phyloP scores from a whole-genome alignment of 371 early-diverging fungal genomes.

The Mortierella sp. region DNA sequence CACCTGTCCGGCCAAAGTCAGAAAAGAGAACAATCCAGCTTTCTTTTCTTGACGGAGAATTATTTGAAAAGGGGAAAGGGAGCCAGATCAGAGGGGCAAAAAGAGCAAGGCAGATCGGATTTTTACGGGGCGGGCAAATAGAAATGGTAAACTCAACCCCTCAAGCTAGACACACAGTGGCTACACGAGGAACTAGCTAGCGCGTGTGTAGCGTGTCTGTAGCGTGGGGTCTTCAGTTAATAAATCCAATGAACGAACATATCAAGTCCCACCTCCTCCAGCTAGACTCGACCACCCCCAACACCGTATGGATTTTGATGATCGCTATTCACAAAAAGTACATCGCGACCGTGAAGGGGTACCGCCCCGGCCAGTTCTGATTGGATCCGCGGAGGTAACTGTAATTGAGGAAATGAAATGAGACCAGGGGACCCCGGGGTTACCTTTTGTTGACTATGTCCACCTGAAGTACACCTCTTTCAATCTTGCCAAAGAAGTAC shows the following conservation, averaged over 20 bases:
- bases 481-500: no score
- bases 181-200: no score
- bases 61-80: background rate
- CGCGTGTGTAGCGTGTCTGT: no score
- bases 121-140: conserved; percentile 1
- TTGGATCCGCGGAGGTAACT: conserved; percentile 8
- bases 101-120: background rate
- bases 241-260: no score
- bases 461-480: background rate
- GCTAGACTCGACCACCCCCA: background rate
- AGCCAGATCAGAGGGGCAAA: background rate
- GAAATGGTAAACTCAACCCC: background rate
- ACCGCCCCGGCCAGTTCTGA: background rate
- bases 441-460: background rate
- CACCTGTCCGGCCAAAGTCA: background rate
- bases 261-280: background rate
- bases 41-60: background rate
- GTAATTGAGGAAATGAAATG: background rate
- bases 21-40: background rate
- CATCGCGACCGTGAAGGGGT: background rate
- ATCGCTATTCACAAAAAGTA: background rate
- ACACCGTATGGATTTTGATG: background rate
- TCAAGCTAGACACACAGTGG: no score
- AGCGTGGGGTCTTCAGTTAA: no score
- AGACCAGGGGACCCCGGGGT: background rate